Conservation (phyloP, 2,329 filamentous ascomycete species). For the Ophiostoma quercus region DNA sequence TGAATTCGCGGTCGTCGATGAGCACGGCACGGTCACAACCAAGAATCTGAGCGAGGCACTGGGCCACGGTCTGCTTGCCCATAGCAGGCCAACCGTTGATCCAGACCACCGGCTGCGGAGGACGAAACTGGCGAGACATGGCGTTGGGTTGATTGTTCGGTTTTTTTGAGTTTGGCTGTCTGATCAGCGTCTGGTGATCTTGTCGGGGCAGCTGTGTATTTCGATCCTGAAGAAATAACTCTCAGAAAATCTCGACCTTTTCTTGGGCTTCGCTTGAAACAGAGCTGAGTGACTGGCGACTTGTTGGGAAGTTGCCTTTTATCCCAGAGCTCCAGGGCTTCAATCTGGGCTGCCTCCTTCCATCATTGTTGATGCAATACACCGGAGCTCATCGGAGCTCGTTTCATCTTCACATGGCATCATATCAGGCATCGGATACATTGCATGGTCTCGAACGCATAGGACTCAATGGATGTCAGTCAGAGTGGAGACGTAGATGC, state of each 20-base stretch:
- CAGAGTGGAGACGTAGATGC: slow-evolving; percentile 3
- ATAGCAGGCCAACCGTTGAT: slow-evolving; percentile 36
- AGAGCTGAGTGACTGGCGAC: no score
- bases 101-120: slow-evolving; percentile 31
- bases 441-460: neutral
- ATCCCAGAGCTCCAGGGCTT: neutral
- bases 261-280: no score
- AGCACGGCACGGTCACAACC: slow-evolving; percentile 33
- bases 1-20: slow-evolving; percentile 26
- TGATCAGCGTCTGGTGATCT: neutral
- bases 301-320: neutral
- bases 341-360: neutral
- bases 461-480: slow-evolving; percentile 5
- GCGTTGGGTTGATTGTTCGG: neutral
- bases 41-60: slow-evolving; percentile 33
- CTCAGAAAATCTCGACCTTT: no score
- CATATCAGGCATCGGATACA: neutral
- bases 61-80: slow-evolving; percentile 34
- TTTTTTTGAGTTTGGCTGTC: neutral
- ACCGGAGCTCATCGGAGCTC: slow-evolving; percentile 12
- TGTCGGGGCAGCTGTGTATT: neutral
- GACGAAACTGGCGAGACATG: slow-evolving; percentile 6
- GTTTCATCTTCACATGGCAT: neutral
- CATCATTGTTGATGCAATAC: neutral
- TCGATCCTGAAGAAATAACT: no score